phyloP scores from a whole-genome alignment of 2,329 filamentous ascomycete species.

The Dothiorella sarmentorum region DNA sequence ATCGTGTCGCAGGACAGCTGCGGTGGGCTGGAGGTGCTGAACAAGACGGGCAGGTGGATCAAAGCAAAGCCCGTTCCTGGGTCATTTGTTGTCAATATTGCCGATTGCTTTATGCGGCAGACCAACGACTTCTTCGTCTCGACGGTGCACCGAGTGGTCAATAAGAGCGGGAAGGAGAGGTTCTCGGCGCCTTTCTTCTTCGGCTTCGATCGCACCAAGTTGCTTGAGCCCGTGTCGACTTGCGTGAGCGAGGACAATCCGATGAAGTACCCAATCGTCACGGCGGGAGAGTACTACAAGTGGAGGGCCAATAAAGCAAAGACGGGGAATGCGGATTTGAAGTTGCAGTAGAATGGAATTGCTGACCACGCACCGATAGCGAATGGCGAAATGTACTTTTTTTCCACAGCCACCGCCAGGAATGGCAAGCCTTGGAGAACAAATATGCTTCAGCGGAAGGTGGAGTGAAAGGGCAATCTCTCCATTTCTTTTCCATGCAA shows the following conservation, averaged over 20 bases:
- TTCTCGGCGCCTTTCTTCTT: conserved; percentile 44
- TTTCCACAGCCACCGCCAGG: no score
- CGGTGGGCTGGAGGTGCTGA: conserved; percentile 38
- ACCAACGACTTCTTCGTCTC: conserved; percentile 40
- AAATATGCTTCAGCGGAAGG: no score
- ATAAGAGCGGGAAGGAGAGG: conserved; percentile 35
- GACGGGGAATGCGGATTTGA: background rate
- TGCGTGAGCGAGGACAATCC: conserved; percentile 32
- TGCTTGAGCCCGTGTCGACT: conserved; percentile 32
- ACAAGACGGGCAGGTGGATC: conserved; percentile 41
- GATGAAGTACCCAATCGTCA: conserved; percentile 36
- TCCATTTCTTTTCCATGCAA: no score
- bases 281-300: conserved; percentile 33
- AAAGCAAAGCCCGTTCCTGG: conserved; percentile 34
- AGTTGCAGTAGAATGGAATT: background rate
- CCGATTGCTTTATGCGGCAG: conserved; percentile 40
- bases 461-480: no score
- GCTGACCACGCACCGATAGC: no score
- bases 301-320: conserved; percentile 19
- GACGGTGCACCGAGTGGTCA: conserved; percentile 44
- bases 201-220: conserved; percentile 29
- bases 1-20: conserved; percentile 32
- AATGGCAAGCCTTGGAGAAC: no score
- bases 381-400: no score
- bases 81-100: conserved; percentile 43